phyloP scores from a whole-genome alignment of 208 protist genomes.

The Acanthamoeba sp. region DNA sequence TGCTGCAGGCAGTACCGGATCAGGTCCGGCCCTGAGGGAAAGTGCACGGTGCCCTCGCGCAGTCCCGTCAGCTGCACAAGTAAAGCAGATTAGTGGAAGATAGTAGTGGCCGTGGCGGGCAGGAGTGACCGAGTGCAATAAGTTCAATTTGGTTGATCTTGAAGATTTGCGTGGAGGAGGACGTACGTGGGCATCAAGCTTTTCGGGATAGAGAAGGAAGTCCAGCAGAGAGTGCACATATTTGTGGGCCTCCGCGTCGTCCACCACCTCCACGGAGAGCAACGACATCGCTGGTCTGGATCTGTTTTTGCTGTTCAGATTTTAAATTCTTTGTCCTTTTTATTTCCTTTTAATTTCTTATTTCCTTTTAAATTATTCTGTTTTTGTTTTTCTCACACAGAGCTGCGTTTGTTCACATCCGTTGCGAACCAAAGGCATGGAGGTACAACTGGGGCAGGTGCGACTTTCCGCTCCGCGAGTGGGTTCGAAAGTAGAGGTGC shows the following conservation, averaged over 20 bases:
- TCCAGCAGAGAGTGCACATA: constrained; percentile 61
- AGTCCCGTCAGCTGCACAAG: constrained; percentile 5
- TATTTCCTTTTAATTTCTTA: neutral
- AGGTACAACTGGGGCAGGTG: neutral
- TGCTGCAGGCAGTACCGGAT: constrained; percentile 61
- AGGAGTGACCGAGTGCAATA: no score
- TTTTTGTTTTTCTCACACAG: no score
- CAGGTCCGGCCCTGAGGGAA: constrained; percentile 20
- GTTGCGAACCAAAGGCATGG: neutral
- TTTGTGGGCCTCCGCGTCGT: constrained; percentile 40
- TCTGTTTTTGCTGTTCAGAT: no score
- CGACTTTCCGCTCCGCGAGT: neutral
- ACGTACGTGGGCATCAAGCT: constrained; percentile 44
- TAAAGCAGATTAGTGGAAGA: neutral
- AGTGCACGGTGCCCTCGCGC: neutral
- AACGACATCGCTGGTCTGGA: neutral
- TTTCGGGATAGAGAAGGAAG: constrained; percentile 43
- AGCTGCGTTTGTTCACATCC: neutral
- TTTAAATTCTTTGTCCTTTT: neutral
- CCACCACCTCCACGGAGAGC: constrained; percentile 45
- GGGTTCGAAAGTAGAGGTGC: neutral
- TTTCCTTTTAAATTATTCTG: neutral
- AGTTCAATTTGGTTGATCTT: no score
- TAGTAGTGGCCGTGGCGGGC: neutral
- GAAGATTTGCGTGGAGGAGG: neutral